Percentiles rank a stretch among this genome's conserved stretches.
These are phyloP conservation scores for Nannizziopsis arthrosporioides DNA, from an alignment of 2,329 filamentous ascomycete genomes.

Conservation along the genomic window DNA sequence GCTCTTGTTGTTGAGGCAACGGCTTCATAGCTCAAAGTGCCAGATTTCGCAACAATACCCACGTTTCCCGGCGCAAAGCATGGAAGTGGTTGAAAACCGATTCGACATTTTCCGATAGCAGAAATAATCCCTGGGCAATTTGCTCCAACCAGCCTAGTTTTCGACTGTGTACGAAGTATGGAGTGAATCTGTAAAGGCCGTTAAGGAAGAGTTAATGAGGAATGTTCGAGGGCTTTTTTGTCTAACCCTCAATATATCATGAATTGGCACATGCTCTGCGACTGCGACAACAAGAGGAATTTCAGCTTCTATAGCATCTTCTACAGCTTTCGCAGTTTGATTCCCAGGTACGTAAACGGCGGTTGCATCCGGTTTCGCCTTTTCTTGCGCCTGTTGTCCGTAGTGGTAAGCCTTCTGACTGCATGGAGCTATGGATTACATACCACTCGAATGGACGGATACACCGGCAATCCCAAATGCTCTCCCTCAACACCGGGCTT, in stretches of 20 bases:
- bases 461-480: constrained; percentile 60
- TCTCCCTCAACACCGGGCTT: constrained; percentile 58
- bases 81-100: constrained; percentile 65
- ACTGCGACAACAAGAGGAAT: constrained; percentile 67
- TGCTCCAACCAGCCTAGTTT: constrained; percentile 63
- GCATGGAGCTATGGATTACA: constrained; percentile 4
- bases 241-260: constrained; percentile 59
- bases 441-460: constrained; percentile 54
- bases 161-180: constrained; percentile 58
- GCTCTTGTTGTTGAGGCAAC: constrained; percentile 61
- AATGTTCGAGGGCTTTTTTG: background rate
- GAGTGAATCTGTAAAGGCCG: constrained; percentile 46
- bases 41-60: constrained; percentile 69
- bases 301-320: constrained; percentile 68
- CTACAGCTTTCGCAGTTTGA: constrained; percentile 59
- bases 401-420: background rate
- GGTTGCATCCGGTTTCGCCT: constrained; percentile 62
- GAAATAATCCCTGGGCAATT: constrained; percentile 74
- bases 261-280: constrained; percentile 66
- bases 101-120: constrained; percentile 55
- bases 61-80: constrained; percentile 59
- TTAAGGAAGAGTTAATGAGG: constrained; percentile 1
- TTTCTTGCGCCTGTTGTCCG: constrained; percentile 50
- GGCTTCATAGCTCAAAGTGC: constrained; percentile 68
- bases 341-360: constrained; percentile 71